Evolutionary conservation across 345 rosid species (phyloP), one percentile per base, ranked within the genome.

Genomic region (Nephelium lappaceum): DNA sequence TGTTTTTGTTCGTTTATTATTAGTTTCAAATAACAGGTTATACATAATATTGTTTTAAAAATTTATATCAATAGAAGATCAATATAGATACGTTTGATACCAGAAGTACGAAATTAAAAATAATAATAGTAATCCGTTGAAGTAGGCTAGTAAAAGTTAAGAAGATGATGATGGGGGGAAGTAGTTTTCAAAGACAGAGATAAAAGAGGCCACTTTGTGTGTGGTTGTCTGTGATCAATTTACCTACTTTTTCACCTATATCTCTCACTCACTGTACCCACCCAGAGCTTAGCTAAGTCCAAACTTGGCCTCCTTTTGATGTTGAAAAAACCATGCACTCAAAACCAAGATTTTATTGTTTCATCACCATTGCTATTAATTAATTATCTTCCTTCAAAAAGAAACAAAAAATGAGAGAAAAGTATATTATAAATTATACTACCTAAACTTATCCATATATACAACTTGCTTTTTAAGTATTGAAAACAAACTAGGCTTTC

Each of bases 231-330:
- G 41, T 47, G 24, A 57, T 43, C 47, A 71, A 80, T 83, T 82
- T 81, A 86, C 88, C 89, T 78, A 88, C 86, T 41, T n/a, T 23
- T 73, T 23, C 65, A 42, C 53, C 71, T 8, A 12, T 49, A 16
- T 51, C 41, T 71, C 38, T 45, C 74, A 72, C 75, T 79, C 41
- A 70, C 78, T 73, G 38, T 74, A 76, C 72, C 51, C 53, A 43
- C 77, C 64, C 21, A 53, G 12, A 16, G 58, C 58, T 53, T 53
- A 61, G 23, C 83, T 60, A 42, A 42, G 76, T 83, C 79, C 79
- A 62, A 60, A 41, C 18, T 76, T 76, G 58, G 58, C 78, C 83
- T 81, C 82, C 38, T 81, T 73, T 70, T 76, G 82, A 77, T 67
- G 83, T 84, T 84, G 82, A 82, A 60, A 53, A 53, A 53, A 74